phyloP scores from a whole-genome alignment of 2,329 filamentous ascomycete genomes.

The Pseudogymnoascus sp. region DNA sequence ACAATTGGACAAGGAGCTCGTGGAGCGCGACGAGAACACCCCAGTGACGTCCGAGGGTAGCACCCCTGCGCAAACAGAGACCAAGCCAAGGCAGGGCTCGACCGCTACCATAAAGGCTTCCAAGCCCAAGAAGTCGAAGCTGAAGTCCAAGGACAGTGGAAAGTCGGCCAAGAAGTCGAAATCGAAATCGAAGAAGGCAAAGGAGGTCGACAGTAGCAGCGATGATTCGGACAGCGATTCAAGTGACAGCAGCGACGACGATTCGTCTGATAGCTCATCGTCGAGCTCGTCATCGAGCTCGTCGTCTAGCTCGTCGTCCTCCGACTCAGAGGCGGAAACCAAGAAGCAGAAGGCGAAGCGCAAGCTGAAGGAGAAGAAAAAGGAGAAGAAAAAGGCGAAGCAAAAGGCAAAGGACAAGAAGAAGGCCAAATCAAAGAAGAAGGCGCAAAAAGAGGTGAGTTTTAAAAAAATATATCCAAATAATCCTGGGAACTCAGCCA shows the following conservation, averaged over 20 bases:
- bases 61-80: constrained; percentile 20
- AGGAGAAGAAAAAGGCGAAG: constrained; percentile 31
- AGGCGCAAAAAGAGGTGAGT: constrained; percentile 28
- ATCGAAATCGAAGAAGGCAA: constrained; percentile 22
- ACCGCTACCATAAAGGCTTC: constrained; percentile 18
- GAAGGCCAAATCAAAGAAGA: constrained; percentile 35
- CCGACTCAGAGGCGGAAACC: constrained; percentile 21
- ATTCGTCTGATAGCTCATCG: constrained; percentile 15
- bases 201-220: constrained; percentile 17
- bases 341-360: constrained; percentile 29
- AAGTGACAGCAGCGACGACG: constrained; percentile 2
- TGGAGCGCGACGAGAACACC: constrained; percentile 20
- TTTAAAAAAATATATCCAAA: neutral
- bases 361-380: constrained; percentile 30
- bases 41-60: constrained; percentile 18
- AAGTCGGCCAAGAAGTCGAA: constrained; percentile 17
- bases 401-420: constrained; percentile 27
- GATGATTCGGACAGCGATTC: constrained; percentile 19
- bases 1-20: constrained; percentile 16
- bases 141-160: constrained; percentile 18
- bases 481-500: constrained; percentile 15
- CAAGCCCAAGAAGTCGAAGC: constrained; percentile 20
- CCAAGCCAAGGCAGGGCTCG: constrained; percentile 19
- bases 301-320: no score
- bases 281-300: no score